A percentile compares a stretch with the other conserved stretches of the same genome.
These are phyloP conservation scores for Nicotiana rustica DNA, from an alignment of 305 asterid species.

Conservation along the genomic window DNA sequence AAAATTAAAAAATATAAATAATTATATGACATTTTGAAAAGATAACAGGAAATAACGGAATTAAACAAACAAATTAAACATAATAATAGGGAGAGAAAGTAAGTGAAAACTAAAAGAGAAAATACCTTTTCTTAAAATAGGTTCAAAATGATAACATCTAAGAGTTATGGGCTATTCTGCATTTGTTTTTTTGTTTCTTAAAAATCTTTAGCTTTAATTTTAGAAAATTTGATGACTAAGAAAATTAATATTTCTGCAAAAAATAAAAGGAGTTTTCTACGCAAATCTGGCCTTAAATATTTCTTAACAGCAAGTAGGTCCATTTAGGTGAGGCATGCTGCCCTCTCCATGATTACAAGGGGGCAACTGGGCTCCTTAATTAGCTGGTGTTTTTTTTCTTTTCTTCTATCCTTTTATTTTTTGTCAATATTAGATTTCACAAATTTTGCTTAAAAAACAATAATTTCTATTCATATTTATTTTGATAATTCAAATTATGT, in stretches of 20 bases:
- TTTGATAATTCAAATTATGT: not conserved
- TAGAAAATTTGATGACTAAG: not conserved
- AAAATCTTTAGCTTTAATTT: too few species aligned
- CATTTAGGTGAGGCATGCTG: conserved; percentile 4
- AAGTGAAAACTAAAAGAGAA: not conserved
- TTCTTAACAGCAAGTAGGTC: not conserved
- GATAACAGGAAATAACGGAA: not conserved
- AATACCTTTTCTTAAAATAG: too few species aligned
- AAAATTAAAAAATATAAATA: too few species aligned
- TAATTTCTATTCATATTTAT: too few species aligned
- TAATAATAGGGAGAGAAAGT: not conserved
- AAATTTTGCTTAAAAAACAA: too few species aligned
- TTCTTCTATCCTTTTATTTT: not conserved
- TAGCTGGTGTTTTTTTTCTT: not conserved
- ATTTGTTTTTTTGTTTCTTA: too few species aligned
- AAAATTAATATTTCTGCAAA: not conserved
- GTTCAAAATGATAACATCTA: not conserved
- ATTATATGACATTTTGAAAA: not conserved
- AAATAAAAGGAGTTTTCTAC: not conserved
- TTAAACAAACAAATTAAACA: not conserved
- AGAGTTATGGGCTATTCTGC: not conserved
- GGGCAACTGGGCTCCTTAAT: conserved; percentile 8
- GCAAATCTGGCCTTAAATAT: not conserved
- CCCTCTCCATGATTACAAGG: not conserved
- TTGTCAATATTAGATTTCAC: not conserved